A percentile compares a stretch with the other conserved stretches of the same genome.
Conservation (phyloP, 2,329 filamentous ascomycete genomes). For the Blastomyces silverae region DNA sequence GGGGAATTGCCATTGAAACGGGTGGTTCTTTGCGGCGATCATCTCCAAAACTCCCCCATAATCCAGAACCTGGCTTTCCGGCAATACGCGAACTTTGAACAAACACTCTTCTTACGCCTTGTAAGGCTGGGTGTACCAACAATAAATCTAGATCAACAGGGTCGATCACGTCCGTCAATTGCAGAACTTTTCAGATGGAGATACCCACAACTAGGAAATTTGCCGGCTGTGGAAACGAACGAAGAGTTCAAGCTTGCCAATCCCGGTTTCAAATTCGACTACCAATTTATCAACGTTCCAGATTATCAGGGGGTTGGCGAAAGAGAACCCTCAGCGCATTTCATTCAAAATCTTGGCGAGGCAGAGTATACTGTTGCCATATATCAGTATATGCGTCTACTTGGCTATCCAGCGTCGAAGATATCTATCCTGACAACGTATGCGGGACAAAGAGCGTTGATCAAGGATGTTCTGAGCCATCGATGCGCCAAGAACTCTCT, state of each 20-base stretch:
- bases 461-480: constrained; percentile 76
- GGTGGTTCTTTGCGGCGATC: constrained; percentile 88
- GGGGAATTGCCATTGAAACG: constrained; percentile 72
- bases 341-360: constrained; percentile 92
- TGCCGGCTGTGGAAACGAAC: constrained; percentile 63
- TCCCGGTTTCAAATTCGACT: constrained; percentile 86
- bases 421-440: constrained; percentile 93
- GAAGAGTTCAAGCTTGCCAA: constrained; percentile 75
- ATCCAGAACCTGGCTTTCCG: constrained; percentile 92
- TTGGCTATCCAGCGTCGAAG: constrained; percentile 76
- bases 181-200: constrained; percentile 91
- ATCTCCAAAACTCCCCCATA: constrained; percentile 92
- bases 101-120: constrained; percentile 86
- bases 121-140: constrained; percentile 88
- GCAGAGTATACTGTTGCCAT: constrained; percentile 95
- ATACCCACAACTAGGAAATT: constrained; percentile 70
- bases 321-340: constrained; percentile 83
- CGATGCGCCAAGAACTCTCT: constrained; percentile 75
- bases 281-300: constrained; percentile 91
- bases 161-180: constrained; percentile 78
- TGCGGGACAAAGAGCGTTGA: constrained; percentile 80
- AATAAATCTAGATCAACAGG: constrained; percentile 86
- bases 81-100: constrained; percentile 91
- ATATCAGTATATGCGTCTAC: constrained; percentile 93
- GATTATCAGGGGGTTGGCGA: constrained; percentile 90